A percentile compares a stretch with the other conserved stretches of the same genome.
Evolutionary conservation across 1,284 basidiomycete species (phyloP).

Genomic region (Moesziomyces sp.): DNA sequence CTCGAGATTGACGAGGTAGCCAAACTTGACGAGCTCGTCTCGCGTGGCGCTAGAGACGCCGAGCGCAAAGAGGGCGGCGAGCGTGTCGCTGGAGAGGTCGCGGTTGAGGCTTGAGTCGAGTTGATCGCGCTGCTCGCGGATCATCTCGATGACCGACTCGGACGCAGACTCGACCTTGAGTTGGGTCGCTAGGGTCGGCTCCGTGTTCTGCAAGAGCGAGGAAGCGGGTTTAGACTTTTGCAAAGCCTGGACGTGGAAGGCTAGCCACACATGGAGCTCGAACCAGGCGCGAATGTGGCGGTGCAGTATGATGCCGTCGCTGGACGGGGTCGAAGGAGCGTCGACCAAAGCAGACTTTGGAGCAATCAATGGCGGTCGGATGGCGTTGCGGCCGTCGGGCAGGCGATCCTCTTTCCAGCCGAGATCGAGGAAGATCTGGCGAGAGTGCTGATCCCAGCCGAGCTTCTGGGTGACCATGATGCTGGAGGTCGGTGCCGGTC

Average conservation of each 20-base stretch:
- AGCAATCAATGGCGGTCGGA: constrained; percentile 9
- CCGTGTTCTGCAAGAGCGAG: constrained; percentile 1
- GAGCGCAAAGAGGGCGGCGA: constrained; percentile 26
- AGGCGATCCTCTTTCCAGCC: constrained; percentile 33
- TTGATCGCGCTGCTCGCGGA: constrained; percentile 27
- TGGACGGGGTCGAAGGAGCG: not conserved
- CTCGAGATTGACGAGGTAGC: constrained; percentile 42
- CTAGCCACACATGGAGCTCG: constrained; percentile 43
- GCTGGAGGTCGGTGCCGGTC: constrained; percentile 28
- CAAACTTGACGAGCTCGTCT: constrained; percentile 50
- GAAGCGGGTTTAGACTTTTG: constrained; percentile 17
- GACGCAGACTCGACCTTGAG: constrained; percentile 10
- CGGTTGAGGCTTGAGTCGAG: constrained; percentile 16
- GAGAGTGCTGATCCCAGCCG: constrained; percentile 33
- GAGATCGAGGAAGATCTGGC: constrained; percentile 32
- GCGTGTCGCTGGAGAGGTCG: constrained; percentile 9
- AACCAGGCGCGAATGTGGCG: constrained; percentile 50
- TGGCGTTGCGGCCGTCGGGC: constrained; percentile 34
- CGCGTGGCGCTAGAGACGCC: constrained; percentile 28
- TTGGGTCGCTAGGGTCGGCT: constrained; percentile 12
- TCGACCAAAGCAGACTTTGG: not conserved
- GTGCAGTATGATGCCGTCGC: constrained; percentile 4
- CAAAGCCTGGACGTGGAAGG: constrained; percentile 23
- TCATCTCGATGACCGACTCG: constrained; percentile 23
- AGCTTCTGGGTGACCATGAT: constrained; percentile 41